Conservation (phyloP, 2,329 filamentous ascomycete species). For the Aspergillus melleus region DNA sequence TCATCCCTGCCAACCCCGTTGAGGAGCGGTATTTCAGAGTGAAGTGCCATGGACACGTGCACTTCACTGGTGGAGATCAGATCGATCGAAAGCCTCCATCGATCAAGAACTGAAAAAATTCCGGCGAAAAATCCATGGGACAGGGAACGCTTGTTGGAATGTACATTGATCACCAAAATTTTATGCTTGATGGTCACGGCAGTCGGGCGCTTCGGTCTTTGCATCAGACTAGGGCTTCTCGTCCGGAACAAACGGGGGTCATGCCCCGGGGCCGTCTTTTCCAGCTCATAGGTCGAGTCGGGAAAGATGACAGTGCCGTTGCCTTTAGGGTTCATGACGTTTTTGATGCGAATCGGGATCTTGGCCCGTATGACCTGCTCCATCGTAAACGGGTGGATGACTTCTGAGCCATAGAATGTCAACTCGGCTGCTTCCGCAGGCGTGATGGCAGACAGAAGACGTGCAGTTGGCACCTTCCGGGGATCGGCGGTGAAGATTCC, state of each 20-base stretch:
- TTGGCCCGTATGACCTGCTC: constrained; percentile 74
- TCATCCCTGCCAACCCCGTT: constrained; percentile 50
- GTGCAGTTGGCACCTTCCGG: constrained; percentile 87
- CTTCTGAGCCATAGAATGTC: constrained; percentile 91
- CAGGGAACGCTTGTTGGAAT: constrained; percentile 94
- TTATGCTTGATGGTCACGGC: constrained; percentile 97
- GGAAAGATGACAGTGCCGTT: constrained; percentile 70
- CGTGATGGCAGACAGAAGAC: constrained; percentile 82
- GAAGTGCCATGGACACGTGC: constrained; percentile 95
- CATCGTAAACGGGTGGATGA: constrained; percentile 99
- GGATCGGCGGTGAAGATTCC: constrained; percentile 88
- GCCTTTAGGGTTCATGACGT: constrained; percentile 66
- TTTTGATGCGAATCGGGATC: constrained; percentile 69
- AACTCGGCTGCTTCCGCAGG: constrained; percentile 93
- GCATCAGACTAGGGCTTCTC: constrained; percentile 49
- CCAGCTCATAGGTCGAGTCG: constrained; percentile 60
- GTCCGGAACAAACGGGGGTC: constrained; percentile 56
- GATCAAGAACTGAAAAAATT: constrained; percentile 89
- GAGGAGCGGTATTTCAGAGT: constrained; percentile 66
- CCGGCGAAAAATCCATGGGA: constrained; percentile 94
- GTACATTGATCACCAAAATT: constrained; percentile 95
- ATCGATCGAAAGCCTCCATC: constrained; percentile 85
- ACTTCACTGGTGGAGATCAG: constrained; percentile 96
- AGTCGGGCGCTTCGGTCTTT: constrained; percentile 71
- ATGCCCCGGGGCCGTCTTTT: constrained; percentile 54